Conservation (phyloP, 2,329 filamentous ascomycete species). For the Cadophora malorum region DNA sequence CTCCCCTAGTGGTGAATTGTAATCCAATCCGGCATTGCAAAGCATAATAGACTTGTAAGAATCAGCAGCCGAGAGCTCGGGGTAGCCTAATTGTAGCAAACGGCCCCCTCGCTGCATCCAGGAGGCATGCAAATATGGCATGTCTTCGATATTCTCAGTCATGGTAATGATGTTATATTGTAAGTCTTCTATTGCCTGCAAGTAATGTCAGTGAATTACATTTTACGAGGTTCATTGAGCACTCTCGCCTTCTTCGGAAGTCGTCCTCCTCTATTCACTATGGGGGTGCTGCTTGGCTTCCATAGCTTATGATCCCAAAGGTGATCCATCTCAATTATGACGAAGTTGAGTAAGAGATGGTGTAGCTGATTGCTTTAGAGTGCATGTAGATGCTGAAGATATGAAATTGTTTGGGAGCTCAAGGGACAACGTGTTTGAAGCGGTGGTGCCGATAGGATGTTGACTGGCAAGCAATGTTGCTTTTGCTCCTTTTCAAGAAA, state of each 20-base stretch:
- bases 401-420: background rate
- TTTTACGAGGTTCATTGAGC: background rate
- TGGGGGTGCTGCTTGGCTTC: background rate
- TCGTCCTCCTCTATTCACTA: background rate
- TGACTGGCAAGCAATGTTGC: too few relatives aligned
- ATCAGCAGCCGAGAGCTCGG: slow-evolving; percentile 28
- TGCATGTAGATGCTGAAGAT: background rate
- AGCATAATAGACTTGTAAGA: slow-evolving; percentile 28
- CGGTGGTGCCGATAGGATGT: too few relatives aligned
- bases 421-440: too few relatives aligned
- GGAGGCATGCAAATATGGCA: slow-evolving; percentile 4
- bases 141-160: slow-evolving; percentile 4
- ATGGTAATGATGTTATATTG: background rate
- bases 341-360: background rate
- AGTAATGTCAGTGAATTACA: background rate
- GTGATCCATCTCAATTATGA: background rate
- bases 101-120: slow-evolving; percentile 21
- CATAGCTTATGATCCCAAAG: slow-evolving; percentile 1
- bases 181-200: slow-evolving; percentile 2
- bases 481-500: too few relatives aligned
- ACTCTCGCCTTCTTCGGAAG: background rate
- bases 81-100: slow-evolving; percentile 21
- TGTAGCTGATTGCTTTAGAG: background rate
- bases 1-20: background rate
- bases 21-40: slow-evolving; percentile 13